These are phyloP conservation scores for Anthracocystis walkeri DNA, from an alignment of 1,284 basidiomycete genomes.

Conservation along the genomic window DNA sequence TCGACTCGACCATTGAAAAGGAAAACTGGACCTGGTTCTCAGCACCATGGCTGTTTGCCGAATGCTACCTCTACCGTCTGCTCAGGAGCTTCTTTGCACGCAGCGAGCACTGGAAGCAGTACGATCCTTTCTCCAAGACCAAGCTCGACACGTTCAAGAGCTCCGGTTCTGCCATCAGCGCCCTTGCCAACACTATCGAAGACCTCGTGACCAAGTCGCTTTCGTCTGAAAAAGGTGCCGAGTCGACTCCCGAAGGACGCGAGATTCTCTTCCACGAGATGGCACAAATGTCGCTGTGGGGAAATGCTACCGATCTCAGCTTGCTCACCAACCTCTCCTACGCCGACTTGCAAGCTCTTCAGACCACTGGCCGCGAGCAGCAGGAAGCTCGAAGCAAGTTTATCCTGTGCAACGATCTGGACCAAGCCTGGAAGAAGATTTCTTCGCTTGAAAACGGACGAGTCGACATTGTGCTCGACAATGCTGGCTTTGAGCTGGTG, in stretches of 20 bases:
- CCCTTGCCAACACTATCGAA: slow-evolving; percentile 62
- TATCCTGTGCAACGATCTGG: slow-evolving; percentile 87
- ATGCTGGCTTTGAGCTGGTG: slow-evolving; percentile 91
- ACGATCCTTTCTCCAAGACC: slow-evolving; percentile 86
- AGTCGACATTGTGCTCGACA: slow-evolving; percentile 92
- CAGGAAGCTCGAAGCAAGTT: slow-evolving; percentile 72
- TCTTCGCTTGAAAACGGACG: slow-evolving; percentile 75
- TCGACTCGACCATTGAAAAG: slow-evolving; percentile 50
- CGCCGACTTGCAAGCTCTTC: slow-evolving; percentile 83
- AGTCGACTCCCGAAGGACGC: slow-evolving; percentile 49
- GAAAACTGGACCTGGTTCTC: slow-evolving; percentile 84
- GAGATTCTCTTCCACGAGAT: slow-evolving; percentile 81
- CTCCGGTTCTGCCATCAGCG: slow-evolving; percentile 81
- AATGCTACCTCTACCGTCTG: slow-evolving; percentile 84
- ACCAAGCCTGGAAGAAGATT: slow-evolving; percentile 80
- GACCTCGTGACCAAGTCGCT: slow-evolving; percentile 54
- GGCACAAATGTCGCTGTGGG: slow-evolving; percentile 85
- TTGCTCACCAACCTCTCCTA: slow-evolving; percentile 82
- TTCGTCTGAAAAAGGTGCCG: slow-evolving; percentile 30
- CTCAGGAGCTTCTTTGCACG: slow-evolving; percentile 81
- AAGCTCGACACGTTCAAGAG: slow-evolving; percentile 87
- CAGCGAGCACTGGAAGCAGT: slow-evolving; percentile 79
- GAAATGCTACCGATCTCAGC: slow-evolving; percentile 77
- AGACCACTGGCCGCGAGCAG: slow-evolving; percentile 78
- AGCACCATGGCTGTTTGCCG: slow-evolving; percentile 88